Evolutionary conservation across 2,329 filamentous ascomycete species (phyloP), one percentile per base, ranked within the genome.

Genomic region (Cadophora luteo-olivacea): DNA sequence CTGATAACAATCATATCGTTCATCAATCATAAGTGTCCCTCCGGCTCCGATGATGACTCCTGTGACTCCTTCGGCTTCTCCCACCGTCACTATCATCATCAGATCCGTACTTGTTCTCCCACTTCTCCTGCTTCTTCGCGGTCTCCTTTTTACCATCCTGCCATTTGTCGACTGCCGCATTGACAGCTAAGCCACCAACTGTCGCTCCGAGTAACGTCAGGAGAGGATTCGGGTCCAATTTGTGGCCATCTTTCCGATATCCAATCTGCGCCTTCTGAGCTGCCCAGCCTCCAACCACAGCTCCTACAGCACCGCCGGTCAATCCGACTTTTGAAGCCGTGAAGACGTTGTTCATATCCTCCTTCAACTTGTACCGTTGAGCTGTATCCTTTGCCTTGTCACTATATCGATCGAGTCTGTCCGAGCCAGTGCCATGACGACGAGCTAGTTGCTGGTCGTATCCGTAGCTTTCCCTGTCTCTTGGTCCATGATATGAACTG

Each of bases 251-350:
- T 61, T 64, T 70, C 61, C 65, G 68, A 48, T 64, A 71, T 19
- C 71, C 66, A 57, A 68, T 45, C 41, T 73, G 71, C 8, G 72
- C 74, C 49, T 76, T 74, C 2, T 72, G 70, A 7, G 72, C 67
- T 3, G 72, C 75, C 75, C 75, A 76, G 16, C 74, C 75, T 1
- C 72, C 75, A 1, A 75, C 65, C 19, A 74, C 51, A 3, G 74
- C 75, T 5, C 75, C 75, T 1, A 73, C 65, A 8, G 73, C 74
- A 22, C 69, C 69, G 0, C 70, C 75, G 1, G 69, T 64, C 0
- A 75, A 24, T 0, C 75, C 75, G 6, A 33, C 65, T 1, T 70
- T 71, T 22, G 65, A 72, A 19, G 68, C 67, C 3, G 73, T 74
- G 41, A 77, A 75, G 5, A 69, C 14, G 1, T 61, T 68, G 29